Evolutionary conservation across 495 filamentous ascomycete species (phyloP).

Genomic region (Penicillium arizonense): DNA sequence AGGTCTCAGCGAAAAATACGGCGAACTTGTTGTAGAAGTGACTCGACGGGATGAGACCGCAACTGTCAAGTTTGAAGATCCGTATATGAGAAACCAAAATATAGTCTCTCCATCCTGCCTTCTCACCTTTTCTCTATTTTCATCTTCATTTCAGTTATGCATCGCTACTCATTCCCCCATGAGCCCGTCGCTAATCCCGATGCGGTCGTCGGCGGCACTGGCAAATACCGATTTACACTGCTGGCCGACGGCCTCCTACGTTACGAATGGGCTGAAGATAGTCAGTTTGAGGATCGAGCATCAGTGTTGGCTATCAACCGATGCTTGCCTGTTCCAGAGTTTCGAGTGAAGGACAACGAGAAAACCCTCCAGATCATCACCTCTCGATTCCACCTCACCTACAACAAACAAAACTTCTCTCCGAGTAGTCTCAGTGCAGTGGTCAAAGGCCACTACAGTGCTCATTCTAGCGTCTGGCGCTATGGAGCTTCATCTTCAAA

Average conservation of each 20-base stretch:
- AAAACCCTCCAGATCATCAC: conserved; percentile 49
- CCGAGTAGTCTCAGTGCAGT: conserved; percentile 38
- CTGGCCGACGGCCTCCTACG: conserved; percentile 51
- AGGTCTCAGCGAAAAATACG: conserved; percentile 1
- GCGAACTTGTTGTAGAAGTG: neutral
- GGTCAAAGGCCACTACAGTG: conserved; percentile 30
- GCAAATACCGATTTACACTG: conserved; percentile 54
- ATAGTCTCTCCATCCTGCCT: no score
- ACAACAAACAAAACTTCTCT: conserved; percentile 51
- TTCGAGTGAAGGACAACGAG: conserved; percentile 37
- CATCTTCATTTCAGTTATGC: conserved; percentile 8
- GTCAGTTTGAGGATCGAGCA: conserved; percentile 55
- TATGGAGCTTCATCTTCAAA: conserved; percentile 44
- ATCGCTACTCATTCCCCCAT: conserved; percentile 44
- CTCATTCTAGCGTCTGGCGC: conserved; percentile 39
- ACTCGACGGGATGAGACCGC: neutral
- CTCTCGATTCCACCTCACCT: conserved; percentile 46
- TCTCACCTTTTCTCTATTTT: no score
- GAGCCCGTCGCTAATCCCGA: conserved; percentile 43
- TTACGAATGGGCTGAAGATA: conserved; percentile 57
- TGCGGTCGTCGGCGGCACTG: conserved; percentile 41
- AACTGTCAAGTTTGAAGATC: no score
- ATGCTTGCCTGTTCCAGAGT: conserved; percentile 45
- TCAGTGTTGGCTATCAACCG: conserved; percentile 57
- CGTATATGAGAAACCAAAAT: no score